Evolutionary conservation across 1,284 basidiomycete genomes (phyloP), one percentile per base, ranked within the genome.

Genomic region (Wallemia ichthyophaga): DNA sequence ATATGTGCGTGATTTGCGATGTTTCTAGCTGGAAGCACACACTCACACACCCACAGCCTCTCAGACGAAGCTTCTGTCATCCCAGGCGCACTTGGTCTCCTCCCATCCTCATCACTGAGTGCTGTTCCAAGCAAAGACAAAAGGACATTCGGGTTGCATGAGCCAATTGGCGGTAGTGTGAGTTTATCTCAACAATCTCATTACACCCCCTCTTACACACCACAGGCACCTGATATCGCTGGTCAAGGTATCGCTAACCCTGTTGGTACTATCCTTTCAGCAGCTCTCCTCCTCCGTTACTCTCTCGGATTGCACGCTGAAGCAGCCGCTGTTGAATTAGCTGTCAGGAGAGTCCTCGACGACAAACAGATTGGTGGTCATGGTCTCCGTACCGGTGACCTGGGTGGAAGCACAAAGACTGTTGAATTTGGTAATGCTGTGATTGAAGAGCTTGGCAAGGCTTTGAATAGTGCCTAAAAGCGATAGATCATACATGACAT

Each of bases 51-150:
- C 60, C 67, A 69, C 60, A 94, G 89, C 67, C 78, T 95, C 59
- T 92, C 88, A 13, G 91, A 96, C 69, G 88, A 98, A 71, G 81
- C 83, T 19, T 95, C 89, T 64, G 88, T 98, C 63, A 96, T 98
- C 66, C 94, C 92, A 25, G 94, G 94, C 25, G 94, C 94, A 27
- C 80, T 98, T 5, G 94, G 94, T 60, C 78, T 99, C 24, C 76
- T 98, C 15, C 92, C 94, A 21, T 96, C 92, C 11, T 92, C 92
- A 11, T 95, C 89, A 11, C 78, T 95, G 17, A 85, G 89, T 3
- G 89, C 87, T 54, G 83, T 89, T 27, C 94, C 92, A 1, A 80
- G 82, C 48, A 74, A 80, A 58, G 76, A 81, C 27, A 73, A 70
- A 19, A 77, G 78, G 27, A 82, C 81, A 0, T 70, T 77, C 15